A percentile compares a stretch with the other conserved stretches of the same genome.
Conservation (phyloP, 768 basidiomycete genomes). For the Botryobasidium botryosum region DNA sequence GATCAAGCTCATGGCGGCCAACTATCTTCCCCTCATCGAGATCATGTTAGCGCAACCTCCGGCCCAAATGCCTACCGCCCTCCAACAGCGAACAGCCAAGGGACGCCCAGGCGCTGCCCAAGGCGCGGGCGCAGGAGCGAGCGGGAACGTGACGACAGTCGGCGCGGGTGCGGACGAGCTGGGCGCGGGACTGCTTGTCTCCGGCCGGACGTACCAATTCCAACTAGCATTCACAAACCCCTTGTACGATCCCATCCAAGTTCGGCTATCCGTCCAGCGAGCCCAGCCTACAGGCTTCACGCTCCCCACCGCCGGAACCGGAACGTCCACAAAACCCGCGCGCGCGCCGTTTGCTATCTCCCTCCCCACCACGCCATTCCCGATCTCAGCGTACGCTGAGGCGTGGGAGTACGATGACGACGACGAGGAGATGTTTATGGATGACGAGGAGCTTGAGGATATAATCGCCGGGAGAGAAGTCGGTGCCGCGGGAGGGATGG, state of each 20-base stretch:
- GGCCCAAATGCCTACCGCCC: slow-evolving; percentile 23
- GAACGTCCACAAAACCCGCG: slow-evolving; percentile 34
- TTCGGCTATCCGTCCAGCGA: slow-evolving; percentile 67
- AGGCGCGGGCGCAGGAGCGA: too few species aligned
- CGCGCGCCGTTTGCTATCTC: slow-evolving; percentile 66
- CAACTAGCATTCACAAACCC: slow-evolving; percentile 89
- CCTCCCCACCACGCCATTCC: slow-evolving; percentile 60
- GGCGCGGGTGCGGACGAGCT: slow-evolving; percentile 22
- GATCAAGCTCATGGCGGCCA: slow-evolving; percentile 92
- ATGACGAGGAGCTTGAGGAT: slow-evolving; percentile 27
- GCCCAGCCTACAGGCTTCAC: slow-evolving; percentile 26
- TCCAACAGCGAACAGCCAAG: slow-evolving; percentile 24
- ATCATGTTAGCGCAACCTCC: slow-evolving; percentile 34
- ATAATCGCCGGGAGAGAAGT: slow-evolving; percentile 20
- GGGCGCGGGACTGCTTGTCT: slow-evolving; percentile 34
- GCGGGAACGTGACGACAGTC: too few species aligned
- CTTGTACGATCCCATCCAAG: slow-evolving; percentile 86
- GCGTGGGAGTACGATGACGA: slow-evolving; percentile 98
- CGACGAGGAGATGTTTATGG: slow-evolving; percentile 53
- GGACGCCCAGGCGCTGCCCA: slow-evolving; percentile 10
- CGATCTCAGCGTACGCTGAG: slow-evolving; percentile 82
- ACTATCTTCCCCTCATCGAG: slow-evolving; percentile 78
- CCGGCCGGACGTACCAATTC: slow-evolving; percentile 73
- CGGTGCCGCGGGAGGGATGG: slow-evolving; percentile 31
- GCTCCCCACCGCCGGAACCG: slow-evolving; percentile 22